These are phyloP conservation scores for Mytilinidion resinicola DNA, from an alignment of 495 filamentous ascomycete species.

Conservation along the genomic window DNA sequence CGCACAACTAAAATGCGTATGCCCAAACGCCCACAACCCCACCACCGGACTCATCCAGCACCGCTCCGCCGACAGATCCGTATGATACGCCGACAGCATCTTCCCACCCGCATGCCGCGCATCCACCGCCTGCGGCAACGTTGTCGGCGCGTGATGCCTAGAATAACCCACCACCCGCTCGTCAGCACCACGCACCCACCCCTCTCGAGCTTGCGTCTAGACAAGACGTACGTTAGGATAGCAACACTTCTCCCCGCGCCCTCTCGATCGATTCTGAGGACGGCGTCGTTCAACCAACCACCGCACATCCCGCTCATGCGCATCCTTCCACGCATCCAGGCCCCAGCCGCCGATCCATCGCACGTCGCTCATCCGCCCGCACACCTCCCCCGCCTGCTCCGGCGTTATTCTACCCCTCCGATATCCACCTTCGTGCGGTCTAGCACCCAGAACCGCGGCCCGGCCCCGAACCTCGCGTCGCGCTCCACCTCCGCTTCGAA, in stretches of 20 bases:
- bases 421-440: neutral
- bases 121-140: neutral
- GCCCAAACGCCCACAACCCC: neutral
- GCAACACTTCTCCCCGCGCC: neutral
- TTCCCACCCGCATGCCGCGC: neutral
- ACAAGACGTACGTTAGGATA: neutral
- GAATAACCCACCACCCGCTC: neutral
- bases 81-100: neutral
- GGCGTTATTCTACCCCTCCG: neutral
- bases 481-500: neutral
- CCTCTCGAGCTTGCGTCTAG: neutral
- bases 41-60: neutral
- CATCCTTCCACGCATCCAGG: neutral
- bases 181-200: neutral
- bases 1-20: neutral
- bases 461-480: neutral
- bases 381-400: neutral
- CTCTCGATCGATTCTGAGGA: neutral
- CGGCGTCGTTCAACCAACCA: neutral
- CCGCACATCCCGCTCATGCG: neutral
- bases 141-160: neutral
- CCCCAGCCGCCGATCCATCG: neutral
- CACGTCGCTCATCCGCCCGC: neutral
- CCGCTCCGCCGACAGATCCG: neutral
- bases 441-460: neutral